Conservation (phyloP, 768 basidiomycete genomes). For the Dioszegia crocea region DNA sequence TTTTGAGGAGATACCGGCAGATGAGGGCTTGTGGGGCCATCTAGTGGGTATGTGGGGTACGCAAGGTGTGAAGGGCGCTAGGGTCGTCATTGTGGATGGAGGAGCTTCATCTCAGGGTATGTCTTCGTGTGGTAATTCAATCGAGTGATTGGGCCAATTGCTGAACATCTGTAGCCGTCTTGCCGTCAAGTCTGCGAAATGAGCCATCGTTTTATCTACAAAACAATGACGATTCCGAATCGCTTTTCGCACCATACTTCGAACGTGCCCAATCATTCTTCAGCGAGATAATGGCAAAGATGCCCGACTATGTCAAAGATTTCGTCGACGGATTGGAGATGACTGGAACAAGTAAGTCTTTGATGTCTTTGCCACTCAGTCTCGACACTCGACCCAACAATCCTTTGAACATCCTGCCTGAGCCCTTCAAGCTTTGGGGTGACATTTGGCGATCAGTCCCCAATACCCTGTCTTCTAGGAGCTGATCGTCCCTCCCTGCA, state of each 20-base stretch:
- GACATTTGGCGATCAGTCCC: no score
- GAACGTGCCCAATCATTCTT: conserved; percentile 32
- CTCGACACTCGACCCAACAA: no score
- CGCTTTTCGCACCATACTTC: conserved; percentile 43
- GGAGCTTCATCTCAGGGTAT: conserved; percentile 36
- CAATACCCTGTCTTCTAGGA: not conserved
- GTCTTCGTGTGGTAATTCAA: conserved; percentile 4
- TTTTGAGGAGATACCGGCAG: conserved; percentile 44
- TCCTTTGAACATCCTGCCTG: no score
- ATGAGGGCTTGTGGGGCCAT: conserved; percentile 39
- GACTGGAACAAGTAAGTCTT: conserved; percentile 40
- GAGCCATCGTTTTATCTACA: conserved; percentile 45
- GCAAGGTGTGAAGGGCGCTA: conserved; percentile 15
- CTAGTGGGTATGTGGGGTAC: conserved; percentile 29
- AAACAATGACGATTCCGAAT: conserved; percentile 18
- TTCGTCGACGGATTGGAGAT: conserved; percentile 44
- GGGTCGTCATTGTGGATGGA: conserved; percentile 44
- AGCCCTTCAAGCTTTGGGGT: no score
- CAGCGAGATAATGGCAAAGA: conserved; percentile 26
- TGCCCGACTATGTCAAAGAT: conserved; percentile 32
- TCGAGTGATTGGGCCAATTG: not conserved
- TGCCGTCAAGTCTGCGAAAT: conserved; percentile 28
- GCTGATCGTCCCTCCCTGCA: not conserved
- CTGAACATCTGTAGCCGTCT: conserved; percentile 27
- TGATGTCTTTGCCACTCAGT: no score